A percentile compares a stretch with the other conserved stretches of the same genome.
Conservation (phyloP, 352 stramenopile species). For the Phytophthora boehmeriae region DNA sequence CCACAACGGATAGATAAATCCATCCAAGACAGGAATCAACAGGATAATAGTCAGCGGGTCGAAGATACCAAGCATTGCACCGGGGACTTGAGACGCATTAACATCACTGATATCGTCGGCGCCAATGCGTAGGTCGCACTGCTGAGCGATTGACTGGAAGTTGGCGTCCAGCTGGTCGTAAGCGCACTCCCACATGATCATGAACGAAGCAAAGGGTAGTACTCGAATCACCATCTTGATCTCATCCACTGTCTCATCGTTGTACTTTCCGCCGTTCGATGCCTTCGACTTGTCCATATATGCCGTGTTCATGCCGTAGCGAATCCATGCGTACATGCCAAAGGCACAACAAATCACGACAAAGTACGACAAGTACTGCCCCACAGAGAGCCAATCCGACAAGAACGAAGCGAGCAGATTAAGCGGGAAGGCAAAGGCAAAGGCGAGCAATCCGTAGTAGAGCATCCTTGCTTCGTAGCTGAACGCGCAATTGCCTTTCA, state of each 20-base stretch:
- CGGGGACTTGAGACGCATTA: conserved; percentile 62
- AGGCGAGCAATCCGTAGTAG: conserved; percentile 76
- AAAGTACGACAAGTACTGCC: conserved; percentile 79
- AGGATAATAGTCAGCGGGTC: conserved; percentile 86
- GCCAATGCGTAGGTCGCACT: conserved; percentile 74
- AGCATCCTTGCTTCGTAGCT: conserved; percentile 82
- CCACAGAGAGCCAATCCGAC: conserved; percentile 49
- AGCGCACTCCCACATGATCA: conserved; percentile 89
- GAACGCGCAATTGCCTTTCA: conserved; percentile 78
- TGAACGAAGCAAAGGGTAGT: conserved; percentile 87
- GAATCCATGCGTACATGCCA: conserved; percentile 86
- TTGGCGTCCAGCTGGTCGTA: conserved; percentile 90
- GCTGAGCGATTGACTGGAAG: conserved; percentile 88
- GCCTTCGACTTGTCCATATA: conserved; percentile 89
- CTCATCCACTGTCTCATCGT: conserved; percentile 84
- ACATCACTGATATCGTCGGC: conserved; percentile 34
- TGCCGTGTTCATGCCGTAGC: conserved; percentile 78
- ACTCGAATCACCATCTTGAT: conserved; percentile 88
- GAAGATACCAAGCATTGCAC: conserved; percentile 85
- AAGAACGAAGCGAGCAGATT: conserved; percentile 84
- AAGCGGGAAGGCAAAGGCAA: conserved; percentile 62
- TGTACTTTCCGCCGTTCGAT: conserved; percentile 79
- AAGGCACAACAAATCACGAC: conserved; percentile 70
- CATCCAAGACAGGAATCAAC: conserved; percentile 76
- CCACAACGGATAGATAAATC: conserved; percentile 79